Evolutionary conservation across 768 basidiomycete species (phyloP).

Genomic region (Gloeostereum incarnatum): DNA sequence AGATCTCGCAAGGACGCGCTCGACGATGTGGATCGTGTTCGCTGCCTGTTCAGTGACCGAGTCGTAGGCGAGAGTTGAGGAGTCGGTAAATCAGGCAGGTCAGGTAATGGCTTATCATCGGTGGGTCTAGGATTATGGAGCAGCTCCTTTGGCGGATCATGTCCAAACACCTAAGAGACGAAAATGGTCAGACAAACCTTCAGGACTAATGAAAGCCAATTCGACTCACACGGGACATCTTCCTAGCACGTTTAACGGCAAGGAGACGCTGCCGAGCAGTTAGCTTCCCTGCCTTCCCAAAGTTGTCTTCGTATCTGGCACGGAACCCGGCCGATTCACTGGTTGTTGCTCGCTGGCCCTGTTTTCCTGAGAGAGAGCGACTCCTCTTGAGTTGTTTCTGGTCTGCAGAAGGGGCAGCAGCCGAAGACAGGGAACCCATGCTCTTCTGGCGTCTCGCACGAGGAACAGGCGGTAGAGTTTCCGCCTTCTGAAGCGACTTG

Average conservation of each 20-base stretch:
- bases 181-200: background rate
- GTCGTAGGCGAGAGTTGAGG: background rate
- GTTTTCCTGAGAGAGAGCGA: constrained; percentile 5
- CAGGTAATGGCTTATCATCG: constrained; percentile 5
- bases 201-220: background rate
- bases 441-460: constrained; percentile 3
- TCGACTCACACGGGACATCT: constrained; percentile 37
- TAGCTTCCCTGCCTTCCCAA: constrained; percentile 10
- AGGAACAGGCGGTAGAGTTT: background rate
- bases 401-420: background rate
- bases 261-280: constrained; percentile 25
- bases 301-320: constrained; percentile 13
- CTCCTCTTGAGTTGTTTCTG: constrained; percentile 4
- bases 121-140: constrained; percentile 22
- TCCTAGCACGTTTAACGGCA: constrained; percentile 36
- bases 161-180: constrained; percentile 34
- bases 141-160: constrained; percentile 33
- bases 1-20: constrained; percentile 5
- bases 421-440: constrained; percentile 3
- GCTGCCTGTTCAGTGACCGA: background rate
- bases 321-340: constrained; percentile 10
- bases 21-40: constrained; percentile 15
- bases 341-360: background rate
- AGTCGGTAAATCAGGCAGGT: too few relatives aligned
- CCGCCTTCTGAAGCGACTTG: background rate